Conservation (phyloP, 2,329 filamentous ascomycete genomes). For the Aspergillus calidoustus region DNA sequence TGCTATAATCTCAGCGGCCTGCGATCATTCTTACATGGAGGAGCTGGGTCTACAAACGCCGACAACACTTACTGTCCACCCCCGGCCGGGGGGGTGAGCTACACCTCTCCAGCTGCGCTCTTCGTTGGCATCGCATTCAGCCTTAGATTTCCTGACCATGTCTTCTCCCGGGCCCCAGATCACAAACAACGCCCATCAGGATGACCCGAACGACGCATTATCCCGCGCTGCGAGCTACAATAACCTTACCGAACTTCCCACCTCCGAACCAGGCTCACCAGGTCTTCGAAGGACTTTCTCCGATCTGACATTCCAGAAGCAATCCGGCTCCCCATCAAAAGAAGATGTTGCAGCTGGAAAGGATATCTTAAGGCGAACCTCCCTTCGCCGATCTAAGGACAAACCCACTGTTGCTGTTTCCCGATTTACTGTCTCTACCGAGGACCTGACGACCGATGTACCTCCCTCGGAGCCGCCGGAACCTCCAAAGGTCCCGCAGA, state of each 20-base stretch:
- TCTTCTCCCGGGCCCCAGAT: constrained; percentile 34
- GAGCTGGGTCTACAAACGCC: constrained; percentile 48
- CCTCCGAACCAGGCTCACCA: constrained; percentile 38
- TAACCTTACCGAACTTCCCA: constrained; percentile 51
- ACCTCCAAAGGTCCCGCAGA: constrained; percentile 31
- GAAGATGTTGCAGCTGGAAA: constrained; percentile 46
- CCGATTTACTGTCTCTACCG: constrained; percentile 43
- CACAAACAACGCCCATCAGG: constrained; percentile 27
- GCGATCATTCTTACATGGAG: constrained; percentile 37
- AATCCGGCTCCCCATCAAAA: constrained; percentile 42
- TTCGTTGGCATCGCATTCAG: constrained; percentile 26
- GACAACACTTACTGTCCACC: constrained; percentile 25
- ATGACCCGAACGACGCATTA: constrained; percentile 40
- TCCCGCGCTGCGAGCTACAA: constrained; percentile 64
- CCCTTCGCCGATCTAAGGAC: constrained; percentile 42
- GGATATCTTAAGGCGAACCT: constrained; percentile 48
- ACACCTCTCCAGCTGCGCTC: constrained; percentile 28
- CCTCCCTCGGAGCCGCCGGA: constrained; percentile 25
- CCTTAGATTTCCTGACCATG: constrained; percentile 36
- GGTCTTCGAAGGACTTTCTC: constrained; percentile 56
- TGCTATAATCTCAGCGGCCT: constrained; percentile 19
- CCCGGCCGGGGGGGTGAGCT: constrained; percentile 35
- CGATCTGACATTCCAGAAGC: constrained; percentile 51
- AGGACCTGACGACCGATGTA: constrained; percentile 38
- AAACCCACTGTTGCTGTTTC: constrained; percentile 37